Base-by-base conservation (phyloP, 2,329 filamentous ascomycete genomes). In the Ascochyta clinopodiicola region DNA sequence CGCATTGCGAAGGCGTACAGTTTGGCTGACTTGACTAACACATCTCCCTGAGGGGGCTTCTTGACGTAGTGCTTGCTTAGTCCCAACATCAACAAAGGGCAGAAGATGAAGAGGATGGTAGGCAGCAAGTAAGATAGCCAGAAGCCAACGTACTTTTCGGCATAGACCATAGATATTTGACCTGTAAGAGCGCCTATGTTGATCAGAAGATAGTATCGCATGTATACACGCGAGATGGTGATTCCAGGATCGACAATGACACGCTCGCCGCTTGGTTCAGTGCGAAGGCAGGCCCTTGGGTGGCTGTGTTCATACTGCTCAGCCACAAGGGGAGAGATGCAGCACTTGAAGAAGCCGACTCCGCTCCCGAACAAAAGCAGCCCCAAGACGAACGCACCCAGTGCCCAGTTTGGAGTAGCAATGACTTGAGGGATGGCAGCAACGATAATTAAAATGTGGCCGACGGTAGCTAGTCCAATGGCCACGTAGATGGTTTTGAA, bases 91-190 rank as follows among this genome's bases (percentile, higher is more conserved):
- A 81, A 72, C 42, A 90, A 77, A 2, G 88, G 88, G 39, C 84
- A 85, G 44, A 84, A 49, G 13, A 83, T 75, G 77, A 89, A 88
- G 61, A 90, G 75, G 29, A 79, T 68, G 0, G 88, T 90, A 3
- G 88, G 88, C 7, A 90, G 79, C 10, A 87, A 75, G 75, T 82
- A 91, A 0, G 88, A 82, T 15, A 90, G 80, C 86, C 86, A 91
- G 78, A 90, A 91, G 6, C 88, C 88, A 43, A 90, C 82, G 56
- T 89, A 90, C 69, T 89, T 88, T 73, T 91, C 89, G 1, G 87
- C 84, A 67, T 89, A 91, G 8, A 88, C 86, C 84, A 89, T 91
- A 59, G 80, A 79, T 29, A 90, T 80, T 68, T 88, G 85, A 17
- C 85, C 84, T 17, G 80, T 58, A 12, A 88, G 74, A 13, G 87